Evolutionary conservation across 2,329 filamentous ascomycete genomes (phyloP).

Genomic region (Penicillium sp.): DNA sequence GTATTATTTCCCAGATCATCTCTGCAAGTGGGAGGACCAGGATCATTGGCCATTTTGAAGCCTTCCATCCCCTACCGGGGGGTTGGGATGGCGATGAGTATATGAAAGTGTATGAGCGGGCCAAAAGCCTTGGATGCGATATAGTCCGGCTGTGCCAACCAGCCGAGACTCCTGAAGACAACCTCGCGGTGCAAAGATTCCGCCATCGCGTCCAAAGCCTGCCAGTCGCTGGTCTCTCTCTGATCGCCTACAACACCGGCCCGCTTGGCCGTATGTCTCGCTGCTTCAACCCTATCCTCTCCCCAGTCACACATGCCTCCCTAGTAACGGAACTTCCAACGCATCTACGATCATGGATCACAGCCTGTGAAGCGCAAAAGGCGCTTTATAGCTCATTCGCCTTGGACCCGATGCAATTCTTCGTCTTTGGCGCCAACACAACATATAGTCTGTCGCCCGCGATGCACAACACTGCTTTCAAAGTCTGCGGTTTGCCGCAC

Average conservation of each 20-base stretch:
- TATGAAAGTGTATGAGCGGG: constrained; percentile 51
- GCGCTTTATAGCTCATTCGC: constrained; percentile 60
- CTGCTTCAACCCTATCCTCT: constrained; percentile 58
- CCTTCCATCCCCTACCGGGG: constrained; percentile 34
- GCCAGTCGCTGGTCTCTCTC: constrained; percentile 41
- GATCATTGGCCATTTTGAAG: constrained; percentile 52
- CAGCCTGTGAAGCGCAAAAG: constrained; percentile 54
- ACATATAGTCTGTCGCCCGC: constrained; percentile 65
- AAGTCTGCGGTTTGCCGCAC: constrained; percentile 60
- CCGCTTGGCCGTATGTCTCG: constrained; percentile 55
- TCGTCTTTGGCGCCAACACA: constrained; percentile 64
- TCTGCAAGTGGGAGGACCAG: constrained; percentile 49
- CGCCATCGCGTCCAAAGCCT: constrained; percentile 43
- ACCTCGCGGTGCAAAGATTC: constrained; percentile 52
- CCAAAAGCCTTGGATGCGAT: constrained; percentile 51
- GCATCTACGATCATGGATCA: constrained; percentile 46
- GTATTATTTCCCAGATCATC: constrained; percentile 45
- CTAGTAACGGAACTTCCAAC: constrained; percentile 38
- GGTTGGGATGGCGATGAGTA: constrained; percentile 53
- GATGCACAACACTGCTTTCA: constrained; percentile 66
- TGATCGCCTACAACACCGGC: constrained; percentile 60
- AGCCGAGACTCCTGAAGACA: constrained; percentile 52
- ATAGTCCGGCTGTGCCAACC: constrained; percentile 54
- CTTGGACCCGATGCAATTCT: constrained; percentile 61
- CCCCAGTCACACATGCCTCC: constrained; percentile 49